Conservation (phyloP, 2,329 filamentous ascomycete species). For the Coniochaeta sp. region DNA sequence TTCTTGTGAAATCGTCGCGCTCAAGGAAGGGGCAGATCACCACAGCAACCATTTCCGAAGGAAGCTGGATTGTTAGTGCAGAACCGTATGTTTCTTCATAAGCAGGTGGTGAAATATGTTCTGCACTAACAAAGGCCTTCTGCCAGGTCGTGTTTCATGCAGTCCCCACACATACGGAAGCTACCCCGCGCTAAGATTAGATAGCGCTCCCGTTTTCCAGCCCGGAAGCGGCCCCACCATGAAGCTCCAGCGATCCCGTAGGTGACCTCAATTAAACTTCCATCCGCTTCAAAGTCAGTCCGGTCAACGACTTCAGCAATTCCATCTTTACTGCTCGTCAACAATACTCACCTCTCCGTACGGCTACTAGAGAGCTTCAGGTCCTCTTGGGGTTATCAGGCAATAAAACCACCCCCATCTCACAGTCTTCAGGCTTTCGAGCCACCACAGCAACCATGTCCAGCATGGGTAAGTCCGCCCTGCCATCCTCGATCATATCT, state of each 20-base stretch:
- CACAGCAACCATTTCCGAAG: not conserved
- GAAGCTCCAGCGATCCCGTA: not conserved
- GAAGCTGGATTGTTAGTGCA: no score
- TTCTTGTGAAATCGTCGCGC: not conserved
- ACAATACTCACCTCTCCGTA: not conserved
- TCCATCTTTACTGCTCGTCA: not conserved
- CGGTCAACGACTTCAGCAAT: not conserved
- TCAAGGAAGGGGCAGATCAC: not conserved
- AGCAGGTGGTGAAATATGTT: no score
- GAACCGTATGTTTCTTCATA: no score
- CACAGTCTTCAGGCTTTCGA: not conserved
- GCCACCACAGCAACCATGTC: not conserved
- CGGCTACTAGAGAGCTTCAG: no score
- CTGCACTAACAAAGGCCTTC: no score
- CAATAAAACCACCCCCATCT: not conserved
- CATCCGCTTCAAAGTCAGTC: not conserved
- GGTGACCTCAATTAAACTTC: not conserved
- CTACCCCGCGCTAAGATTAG: slow-evolving; percentile 1
- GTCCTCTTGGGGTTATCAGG: no score
- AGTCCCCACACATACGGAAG: not conserved
- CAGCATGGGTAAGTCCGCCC: not conserved
- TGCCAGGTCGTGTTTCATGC: no score
- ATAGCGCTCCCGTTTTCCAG: not conserved
- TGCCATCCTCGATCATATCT: not conserved
- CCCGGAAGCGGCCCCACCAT: not conserved